Base-by-base conservation (phyloP, 495 filamentous ascomycete genomes). In the Glonium stellatum region DNA sequence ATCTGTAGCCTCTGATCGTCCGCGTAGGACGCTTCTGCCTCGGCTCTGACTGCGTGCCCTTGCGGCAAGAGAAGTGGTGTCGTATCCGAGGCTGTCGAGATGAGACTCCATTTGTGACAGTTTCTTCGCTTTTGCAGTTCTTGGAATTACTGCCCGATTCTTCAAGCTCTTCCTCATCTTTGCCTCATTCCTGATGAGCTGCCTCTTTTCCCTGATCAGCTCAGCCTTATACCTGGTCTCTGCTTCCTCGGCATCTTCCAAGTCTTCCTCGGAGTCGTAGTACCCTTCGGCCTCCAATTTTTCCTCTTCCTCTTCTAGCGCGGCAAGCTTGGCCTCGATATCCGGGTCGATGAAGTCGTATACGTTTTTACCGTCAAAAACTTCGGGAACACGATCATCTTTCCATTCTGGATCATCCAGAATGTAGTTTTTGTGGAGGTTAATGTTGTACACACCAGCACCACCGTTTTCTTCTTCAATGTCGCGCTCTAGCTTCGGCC, bases 341-440 rank as follows among this genome's bases (percentile, higher is more conserved):
- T 98, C 93, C 0, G 93, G 92, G 65, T 97, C 93, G 70, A 97
- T 84, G 71, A 87, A 98, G 71, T 98, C 93, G 78, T 89, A 90
- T 35, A 98, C 89, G 74, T 98, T 97, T 79, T 89, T 89, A 70
- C 93, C 93, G 66, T 96, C 84, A 76, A 88, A 86, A 42, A 92
- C 78, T 72, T 98, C 95, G 25, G 95, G 95, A 12, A 97, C 86
- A 74, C 87, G 92, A 77, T 98, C 93, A 69, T 95, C 80, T 71
- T 95, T 96, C 93, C 92, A 97, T 15, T 93, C 88, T 23, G 85
- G 81, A 67, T 96, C 79, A 19, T 85, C 90, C 54, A 96, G 81
- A 1, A 87, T 72, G 74, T 95, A 98, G 63, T 92, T 86, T 66
- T 87, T 84, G 72, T 87, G 87, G 64, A 97, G 78, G 62, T 97